A percentile compares a stretch with the other conserved stretches of the same genome.
phyloP scores from a whole-genome alignment of 1,284 basidiomycete species.

The Meripilus lineatus region DNA sequence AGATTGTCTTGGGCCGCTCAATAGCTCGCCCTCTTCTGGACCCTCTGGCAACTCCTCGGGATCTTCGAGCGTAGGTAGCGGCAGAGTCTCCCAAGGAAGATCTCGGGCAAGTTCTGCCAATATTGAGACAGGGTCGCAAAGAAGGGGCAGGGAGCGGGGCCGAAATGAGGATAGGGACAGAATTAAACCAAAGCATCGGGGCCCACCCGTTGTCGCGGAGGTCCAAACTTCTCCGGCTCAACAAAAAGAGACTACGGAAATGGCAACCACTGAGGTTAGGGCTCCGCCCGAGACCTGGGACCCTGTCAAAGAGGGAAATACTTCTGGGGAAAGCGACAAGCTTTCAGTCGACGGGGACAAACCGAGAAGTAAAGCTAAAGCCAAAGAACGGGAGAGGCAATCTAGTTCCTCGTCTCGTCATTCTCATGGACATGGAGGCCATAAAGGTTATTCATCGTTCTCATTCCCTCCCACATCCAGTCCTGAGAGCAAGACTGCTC shows the following conservation, averaged over 20 bases:
- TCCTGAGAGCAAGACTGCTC: background rate
- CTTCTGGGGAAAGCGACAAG: too few species aligned
- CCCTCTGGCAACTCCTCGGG: constrained; percentile 1
- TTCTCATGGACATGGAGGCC: constrained; percentile 3
- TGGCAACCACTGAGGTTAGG: too few species aligned
- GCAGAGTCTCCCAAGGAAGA: background rate
- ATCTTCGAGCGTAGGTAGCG: constrained; percentile 3
- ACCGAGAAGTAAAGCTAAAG: constrained; percentile 6
- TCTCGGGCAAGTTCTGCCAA: too few species aligned
- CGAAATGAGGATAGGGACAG: background rate
- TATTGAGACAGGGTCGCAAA: too few species aligned
- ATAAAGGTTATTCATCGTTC: constrained; percentile 11
- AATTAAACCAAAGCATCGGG: too few species aligned
- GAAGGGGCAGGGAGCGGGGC: constrained; percentile 8
- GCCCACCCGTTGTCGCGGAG: too few species aligned
- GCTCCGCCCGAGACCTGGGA: too few species aligned
- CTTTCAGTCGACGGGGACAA: too few species aligned
- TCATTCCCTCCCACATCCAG: constrained; percentile 6
- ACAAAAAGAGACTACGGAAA: too few species aligned
- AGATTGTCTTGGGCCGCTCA: constrained; percentile 14
- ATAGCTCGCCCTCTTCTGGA: constrained; percentile 12
- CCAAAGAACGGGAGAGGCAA: constrained; percentile 7
- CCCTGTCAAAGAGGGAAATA: too few species aligned
- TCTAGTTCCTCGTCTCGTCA: constrained; percentile 4
- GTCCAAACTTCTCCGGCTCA: too few species aligned